Base-by-base conservation (phyloP, 805 yeast genomes). In the Saturnispora zaruensis region DNA sequence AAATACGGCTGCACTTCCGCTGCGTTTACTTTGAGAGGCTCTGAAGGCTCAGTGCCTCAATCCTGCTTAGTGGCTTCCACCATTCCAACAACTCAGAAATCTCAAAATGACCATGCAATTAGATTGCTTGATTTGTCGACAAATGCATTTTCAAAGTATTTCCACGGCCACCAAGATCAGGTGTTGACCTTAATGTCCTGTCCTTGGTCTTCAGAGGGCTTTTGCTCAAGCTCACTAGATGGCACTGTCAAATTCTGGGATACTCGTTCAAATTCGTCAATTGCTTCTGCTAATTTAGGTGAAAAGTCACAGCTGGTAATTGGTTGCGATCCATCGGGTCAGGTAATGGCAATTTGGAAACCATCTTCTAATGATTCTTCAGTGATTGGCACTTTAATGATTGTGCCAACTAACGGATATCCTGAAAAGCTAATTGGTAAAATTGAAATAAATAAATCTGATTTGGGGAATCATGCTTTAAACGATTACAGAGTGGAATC, bases 1-100 rank as follows among this genome's bases (percentile, higher is more conserved):
- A 93, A 93, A 62, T 93, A 93, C 59, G 99, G 99, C 1, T 86
- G 89, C 51, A 89, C 87, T 60, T 67, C 87, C 36, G 96, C 96
- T 2, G 73, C 80, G 43, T 93, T 93, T 64, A 81, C 96, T 1
- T 18, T 48, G 14, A 25, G 51, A 18, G 95, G 84, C 59, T 74
- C 77, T 41, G 81, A 80, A 42, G 73, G 77, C 50, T 46, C 60
- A 2, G 30, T 46, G 1, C 59, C 61, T 20, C 81, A 82, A 57
- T 83, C 93, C 59, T 72, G 91, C 14, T 50, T 66, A 2, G 87
- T 85, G 62, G 89, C 95, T 1, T 85, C 96, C 5, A 88, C 98
- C 0, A 78, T 80, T 62, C 53, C 53, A 11, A 48, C 49, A 18
- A 33, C 46, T 8, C 20, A 13, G 9, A 36, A 50, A 8, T 7